These are phyloP conservation scores for Lepiota brunneoincarnata DNA, from an alignment of 768 basidiomycete genomes.

Conservation along the genomic window DNA sequence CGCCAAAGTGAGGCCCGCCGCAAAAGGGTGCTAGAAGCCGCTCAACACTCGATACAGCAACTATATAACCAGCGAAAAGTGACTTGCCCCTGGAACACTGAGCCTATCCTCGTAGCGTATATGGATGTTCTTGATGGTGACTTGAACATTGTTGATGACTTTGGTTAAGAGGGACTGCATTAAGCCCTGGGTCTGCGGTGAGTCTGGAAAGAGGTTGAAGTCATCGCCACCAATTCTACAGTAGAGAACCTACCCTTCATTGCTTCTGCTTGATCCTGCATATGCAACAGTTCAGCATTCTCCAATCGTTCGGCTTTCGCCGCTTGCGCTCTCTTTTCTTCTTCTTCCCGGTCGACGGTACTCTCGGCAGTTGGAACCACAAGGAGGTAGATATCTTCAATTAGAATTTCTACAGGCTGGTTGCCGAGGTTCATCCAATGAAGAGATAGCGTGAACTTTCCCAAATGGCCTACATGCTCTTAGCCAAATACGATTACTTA, in stretches of 20 bases:
- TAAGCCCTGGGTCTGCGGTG: conserved; percentile 80
- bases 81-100: conserved; percentile 86
- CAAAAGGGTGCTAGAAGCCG: conserved; percentile 79
- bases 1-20: conserved; percentile 84
- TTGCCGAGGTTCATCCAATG: conserved; percentile 89
- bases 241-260: conserved; percentile 37
- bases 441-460: conserved; percentile 80
- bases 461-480: conserved; percentile 63
- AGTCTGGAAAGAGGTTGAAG: conserved; percentile 31
- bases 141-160: conserved; percentile 93
- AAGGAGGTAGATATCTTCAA: conserved; percentile 95
- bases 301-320: conserved; percentile 87
- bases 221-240: neutral
- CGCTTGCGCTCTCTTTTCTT: conserved; percentile 77
- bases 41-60: conserved; percentile 1
- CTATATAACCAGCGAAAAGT: neutral
- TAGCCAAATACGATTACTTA: neutral
- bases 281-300: conserved; percentile 81
- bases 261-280: conserved; percentile 54
- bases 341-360: conserved; percentile 75
- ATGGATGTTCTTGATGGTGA: conserved; percentile 94
- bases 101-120: conserved; percentile 94
- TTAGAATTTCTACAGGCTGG: conserved; percentile 84
- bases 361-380: conserved; percentile 79
- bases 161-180: conserved; percentile 82